phyloP scores from a whole-genome alignment of 1,284 basidiomycete species.

The Ganoderma meredithae region DNA sequence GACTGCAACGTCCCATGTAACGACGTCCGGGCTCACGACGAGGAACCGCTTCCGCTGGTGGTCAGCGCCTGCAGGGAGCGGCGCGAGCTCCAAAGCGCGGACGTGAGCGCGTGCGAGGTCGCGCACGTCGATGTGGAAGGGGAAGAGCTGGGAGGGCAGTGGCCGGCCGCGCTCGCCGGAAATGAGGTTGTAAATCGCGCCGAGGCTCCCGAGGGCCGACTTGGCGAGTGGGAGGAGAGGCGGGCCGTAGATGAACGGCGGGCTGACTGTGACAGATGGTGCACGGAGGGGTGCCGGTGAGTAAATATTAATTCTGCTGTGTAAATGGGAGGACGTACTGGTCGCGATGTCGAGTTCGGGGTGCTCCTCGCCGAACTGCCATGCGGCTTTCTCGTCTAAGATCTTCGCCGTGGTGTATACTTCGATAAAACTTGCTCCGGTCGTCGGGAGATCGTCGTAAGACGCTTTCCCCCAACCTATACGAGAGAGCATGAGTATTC shows the following conservation, averaged over 20 bases:
- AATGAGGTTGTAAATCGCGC: conserved; percentile 21
- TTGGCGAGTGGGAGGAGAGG: conserved; percentile 1
- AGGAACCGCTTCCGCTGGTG: conserved; percentile 32
- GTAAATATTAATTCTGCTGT: neutral
- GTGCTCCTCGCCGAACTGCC: conserved; percentile 8
- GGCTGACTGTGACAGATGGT: conserved; percentile 17
- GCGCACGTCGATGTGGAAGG: conserved; percentile 6
- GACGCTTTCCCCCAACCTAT: neutral
- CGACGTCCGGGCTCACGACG: conserved; percentile 18
- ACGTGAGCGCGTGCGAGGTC: conserved; percentile 10
- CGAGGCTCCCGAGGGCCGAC: conserved; percentile 10
- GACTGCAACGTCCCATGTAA: neutral
- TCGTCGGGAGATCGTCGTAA: neutral
- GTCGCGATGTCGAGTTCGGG: conserved; percentile 1
- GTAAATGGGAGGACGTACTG: neutral
- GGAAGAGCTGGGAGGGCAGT: neutral
- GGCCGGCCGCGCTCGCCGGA: conserved; percentile 2
- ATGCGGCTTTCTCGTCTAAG: neutral
- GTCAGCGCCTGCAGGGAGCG: neutral
- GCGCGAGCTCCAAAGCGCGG: conserved; percentile 7
- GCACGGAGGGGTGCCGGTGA: neutral
- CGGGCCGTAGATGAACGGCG: conserved; percentile 9
- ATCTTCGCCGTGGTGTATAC: neutral
- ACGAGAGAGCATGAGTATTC: neutral
- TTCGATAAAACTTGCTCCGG: neutral